These are phyloP conservation scores for Salix purpurea DNA, from an alignment of 345 rosid species.

Conservation along the genomic window DNA sequence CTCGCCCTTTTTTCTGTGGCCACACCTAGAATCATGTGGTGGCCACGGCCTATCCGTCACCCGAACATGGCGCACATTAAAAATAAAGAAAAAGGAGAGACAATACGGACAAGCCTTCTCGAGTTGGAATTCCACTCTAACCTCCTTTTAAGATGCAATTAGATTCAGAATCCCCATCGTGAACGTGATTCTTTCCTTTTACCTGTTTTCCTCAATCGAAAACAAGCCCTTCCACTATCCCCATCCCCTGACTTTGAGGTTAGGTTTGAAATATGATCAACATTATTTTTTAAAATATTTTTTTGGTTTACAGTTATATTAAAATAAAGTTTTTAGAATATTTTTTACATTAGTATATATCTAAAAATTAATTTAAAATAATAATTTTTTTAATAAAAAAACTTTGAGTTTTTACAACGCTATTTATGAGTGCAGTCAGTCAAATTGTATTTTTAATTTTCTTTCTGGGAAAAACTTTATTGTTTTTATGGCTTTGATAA, in stretches of 20 bases:
- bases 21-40: neutral
- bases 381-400: too few species aligned
- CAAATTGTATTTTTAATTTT: too few species aligned
- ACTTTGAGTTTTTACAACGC: too few species aligned
- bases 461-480: too few species aligned
- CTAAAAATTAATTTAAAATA: too few species aligned
- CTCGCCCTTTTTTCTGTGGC: neutral
- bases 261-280: rapidly evolving
- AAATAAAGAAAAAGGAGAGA: neutral
- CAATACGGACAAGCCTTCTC: constrained; percentile 16
- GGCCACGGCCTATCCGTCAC: constrained; percentile 3
- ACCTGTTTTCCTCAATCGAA: neutral
- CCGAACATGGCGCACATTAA: neutral
- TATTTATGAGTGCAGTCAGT: too few species aligned
- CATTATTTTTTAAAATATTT: too few species aligned
- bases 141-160: constrained; percentile 4
- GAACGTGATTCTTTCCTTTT: neutral
- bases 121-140: constrained; percentile 36
- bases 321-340: too few species aligned
- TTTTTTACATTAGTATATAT: too few species aligned
- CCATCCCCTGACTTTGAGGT: neutral
- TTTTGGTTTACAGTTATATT: too few species aligned
- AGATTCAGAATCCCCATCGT: constrained; percentile 22
- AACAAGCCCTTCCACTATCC: neutral
- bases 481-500: too few species aligned